Conservation (phyloP, 108 stramenopile genomes). For the Discostella stelligeroides region DNA sequence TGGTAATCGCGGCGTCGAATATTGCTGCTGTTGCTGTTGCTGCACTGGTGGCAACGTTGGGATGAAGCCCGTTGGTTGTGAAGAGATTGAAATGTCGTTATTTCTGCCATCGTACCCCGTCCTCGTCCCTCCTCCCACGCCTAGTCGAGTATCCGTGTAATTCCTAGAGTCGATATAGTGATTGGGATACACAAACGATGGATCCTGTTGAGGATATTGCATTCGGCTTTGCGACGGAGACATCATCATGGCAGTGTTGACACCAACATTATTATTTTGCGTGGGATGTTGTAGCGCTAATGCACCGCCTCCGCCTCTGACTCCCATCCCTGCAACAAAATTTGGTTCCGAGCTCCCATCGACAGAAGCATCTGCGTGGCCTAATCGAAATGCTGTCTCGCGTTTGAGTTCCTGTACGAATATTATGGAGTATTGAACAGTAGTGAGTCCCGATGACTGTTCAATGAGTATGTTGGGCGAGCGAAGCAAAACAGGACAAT, state of each 20-base stretch:
- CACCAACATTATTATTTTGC: too few relatives aligned
- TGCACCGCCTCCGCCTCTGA: not conserved
- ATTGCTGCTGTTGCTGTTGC: too few relatives aligned
- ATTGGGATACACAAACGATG: slow-evolving; percentile 5
- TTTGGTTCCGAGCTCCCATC: not conserved
- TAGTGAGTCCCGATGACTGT: too few relatives aligned
- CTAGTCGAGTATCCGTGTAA: slow-evolving; percentile 23
- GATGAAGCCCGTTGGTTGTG: not conserved
- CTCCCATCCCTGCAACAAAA: not conserved
- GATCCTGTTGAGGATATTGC: not conserved
- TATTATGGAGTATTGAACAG: not conserved
- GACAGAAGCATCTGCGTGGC: slow-evolving; percentile 17
- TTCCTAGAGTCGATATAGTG: slow-evolving; percentile 1
- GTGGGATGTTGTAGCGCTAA: too few relatives aligned
- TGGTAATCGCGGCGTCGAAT: slow-evolving; percentile 17
- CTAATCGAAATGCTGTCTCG: slow-evolving; percentile 15
- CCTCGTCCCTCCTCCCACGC: slow-evolving; percentile 14
- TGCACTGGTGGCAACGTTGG: not conserved
- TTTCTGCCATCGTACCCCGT: not conserved
- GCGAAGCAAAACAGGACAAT: too few relatives aligned
- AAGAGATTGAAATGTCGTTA: not conserved
- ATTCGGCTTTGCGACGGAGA: too few relatives aligned
- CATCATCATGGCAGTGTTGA: too few relatives aligned
- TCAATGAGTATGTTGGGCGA: too few relatives aligned
- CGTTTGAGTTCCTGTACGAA: not conserved